Percentiles rank a stretch among this genome's conserved stretches.
Evolutionary conservation across 768 basidiomycete species (phyloP).

Genomic region (Auricularia sp.): DNA sequence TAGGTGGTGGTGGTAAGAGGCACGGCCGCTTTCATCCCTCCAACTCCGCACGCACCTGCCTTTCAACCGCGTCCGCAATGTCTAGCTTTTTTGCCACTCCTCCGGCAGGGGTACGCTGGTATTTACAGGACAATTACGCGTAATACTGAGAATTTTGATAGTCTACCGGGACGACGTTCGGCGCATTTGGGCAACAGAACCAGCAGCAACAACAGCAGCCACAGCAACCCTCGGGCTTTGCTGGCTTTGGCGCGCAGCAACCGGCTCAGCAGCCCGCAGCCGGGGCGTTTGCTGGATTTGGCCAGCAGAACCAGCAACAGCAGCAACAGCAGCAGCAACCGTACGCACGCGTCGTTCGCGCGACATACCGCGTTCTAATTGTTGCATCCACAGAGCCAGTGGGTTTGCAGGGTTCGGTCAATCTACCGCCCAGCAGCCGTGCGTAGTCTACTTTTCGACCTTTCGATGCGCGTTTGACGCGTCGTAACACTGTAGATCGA

Average conservation of each 20-base stretch:
- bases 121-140: background rate
- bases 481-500: background rate
- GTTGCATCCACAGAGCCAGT: background rate
- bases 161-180: background rate
- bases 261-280: background rate
- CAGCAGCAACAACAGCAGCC: conserved; percentile 1
- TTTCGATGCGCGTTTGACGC: too few relatives aligned
- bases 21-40: background rate
- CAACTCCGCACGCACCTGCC: background rate
- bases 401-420: background rate
- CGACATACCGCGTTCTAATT: background rate
- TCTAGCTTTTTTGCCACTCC: background rate
- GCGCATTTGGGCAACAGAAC: background rate
- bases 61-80: background rate
- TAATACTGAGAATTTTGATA: background rate
- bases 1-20: conserved; percentile 6
- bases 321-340: background rate
- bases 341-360: background rate
- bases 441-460: too few relatives aligned
- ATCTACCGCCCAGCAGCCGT: too few relatives aligned
- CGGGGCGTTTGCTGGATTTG: background rate
- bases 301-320: background rate
- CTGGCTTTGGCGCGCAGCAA: background rate
- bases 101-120: background rate
- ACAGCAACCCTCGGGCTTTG: background rate